Evolutionary conservation across 2,329 filamentous ascomycete genomes (phyloP).

Genomic region (Zopfia rhizophila): DNA sequence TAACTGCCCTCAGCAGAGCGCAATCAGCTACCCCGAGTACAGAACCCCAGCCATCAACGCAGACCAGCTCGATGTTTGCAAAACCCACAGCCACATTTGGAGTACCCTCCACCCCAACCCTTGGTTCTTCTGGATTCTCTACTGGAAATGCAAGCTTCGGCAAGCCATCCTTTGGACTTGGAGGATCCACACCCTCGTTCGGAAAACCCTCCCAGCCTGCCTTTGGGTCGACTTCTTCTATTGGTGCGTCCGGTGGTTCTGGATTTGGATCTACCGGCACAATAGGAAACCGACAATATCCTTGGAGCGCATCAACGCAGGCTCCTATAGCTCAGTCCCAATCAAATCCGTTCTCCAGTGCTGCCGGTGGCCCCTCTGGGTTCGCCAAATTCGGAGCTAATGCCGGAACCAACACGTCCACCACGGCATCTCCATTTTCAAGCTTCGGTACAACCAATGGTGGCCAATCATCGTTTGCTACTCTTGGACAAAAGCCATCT

Average conservation of each 20-base stretch:
- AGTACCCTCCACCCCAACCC: slow-evolving; percentile 34
- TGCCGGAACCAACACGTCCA: slow-evolving; percentile 11
- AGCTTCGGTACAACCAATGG: slow-evolving; percentile 34
- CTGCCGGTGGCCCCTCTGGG: slow-evolving; percentile 32
- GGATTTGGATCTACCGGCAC: slow-evolving; percentile 38
- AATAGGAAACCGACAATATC: slow-evolving; percentile 24
- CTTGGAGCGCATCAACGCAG: slow-evolving; percentile 34
- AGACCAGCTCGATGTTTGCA: slow-evolving; percentile 19
- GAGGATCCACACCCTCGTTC: slow-evolving; percentile 16
- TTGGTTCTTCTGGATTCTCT: slow-evolving; percentile 33
- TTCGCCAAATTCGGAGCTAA: slow-evolving; percentile 45
- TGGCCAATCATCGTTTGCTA: slow-evolving; percentile 41
- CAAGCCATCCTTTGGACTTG: slow-evolving; percentile 33
- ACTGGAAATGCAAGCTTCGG: slow-evolving; percentile 35
- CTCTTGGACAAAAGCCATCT: slow-evolving; percentile 37
- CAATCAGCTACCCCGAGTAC: slow-evolving; percentile 28
- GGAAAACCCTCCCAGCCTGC: slow-evolving; percentile 34
- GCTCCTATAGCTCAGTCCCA: slow-evolving; percentile 26
- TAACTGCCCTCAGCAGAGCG: slow-evolving; percentile 64
- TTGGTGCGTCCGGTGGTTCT: slow-evolving; percentile 34
- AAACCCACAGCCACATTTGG: slow-evolving; percentile 39
- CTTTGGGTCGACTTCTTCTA: slow-evolving; percentile 36
- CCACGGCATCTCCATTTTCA: slow-evolving; percentile 40
- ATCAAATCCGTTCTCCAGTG: slow-evolving; percentile 47
- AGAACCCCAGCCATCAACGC: slow-evolving; percentile 28